These are phyloP conservation scores for Chytriomyces sp. DNA, from an alignment of 192 early-diverging fungal genomes.

Conservation along the genomic window DNA sequence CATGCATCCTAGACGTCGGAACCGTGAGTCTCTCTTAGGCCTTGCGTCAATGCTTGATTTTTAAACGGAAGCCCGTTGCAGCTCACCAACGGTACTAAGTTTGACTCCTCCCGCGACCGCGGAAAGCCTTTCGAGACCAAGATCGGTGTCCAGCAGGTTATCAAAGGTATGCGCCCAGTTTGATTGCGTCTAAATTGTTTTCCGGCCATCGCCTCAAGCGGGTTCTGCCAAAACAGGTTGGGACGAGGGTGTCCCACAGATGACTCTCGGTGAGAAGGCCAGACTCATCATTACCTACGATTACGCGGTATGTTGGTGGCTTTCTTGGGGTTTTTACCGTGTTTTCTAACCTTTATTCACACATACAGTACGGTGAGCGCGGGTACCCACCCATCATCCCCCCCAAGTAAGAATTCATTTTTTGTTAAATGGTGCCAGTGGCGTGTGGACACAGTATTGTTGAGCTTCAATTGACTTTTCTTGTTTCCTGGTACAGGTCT, in stretches of 20 bases:
- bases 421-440: no score
- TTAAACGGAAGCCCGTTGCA: no score
- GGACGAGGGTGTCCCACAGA: slow-evolving; percentile 88
- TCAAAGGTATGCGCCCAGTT: slow-evolving; percentile 70
- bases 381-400: slow-evolving; percentile 61
- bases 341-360: no score
- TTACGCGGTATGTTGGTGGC: no score
- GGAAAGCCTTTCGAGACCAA: slow-evolving; percentile 79
- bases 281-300: slow-evolving; percentile 81
- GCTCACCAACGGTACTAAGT: slow-evolving; percentile 70
- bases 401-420: slow-evolving; percentile 25
- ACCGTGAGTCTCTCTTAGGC: no score
- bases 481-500: no score
- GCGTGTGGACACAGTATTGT: no score
- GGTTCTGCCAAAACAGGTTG: slow-evolving; percentile 39
- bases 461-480: no score
- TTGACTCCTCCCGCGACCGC: slow-evolving; percentile 88
- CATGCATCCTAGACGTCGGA: no score
- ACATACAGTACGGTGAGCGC: slow-evolving; percentile 78
- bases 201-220: not conserved
- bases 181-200: not conserved
- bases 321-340: no score
- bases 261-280: slow-evolving; percentile 88
- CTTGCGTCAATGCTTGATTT: no score
- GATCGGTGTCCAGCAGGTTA: slow-evolving; percentile 94